phyloP scores from a whole-genome alignment of 192 early-diverging fungal genomes.

The Umbelopsis sp. region DNA sequence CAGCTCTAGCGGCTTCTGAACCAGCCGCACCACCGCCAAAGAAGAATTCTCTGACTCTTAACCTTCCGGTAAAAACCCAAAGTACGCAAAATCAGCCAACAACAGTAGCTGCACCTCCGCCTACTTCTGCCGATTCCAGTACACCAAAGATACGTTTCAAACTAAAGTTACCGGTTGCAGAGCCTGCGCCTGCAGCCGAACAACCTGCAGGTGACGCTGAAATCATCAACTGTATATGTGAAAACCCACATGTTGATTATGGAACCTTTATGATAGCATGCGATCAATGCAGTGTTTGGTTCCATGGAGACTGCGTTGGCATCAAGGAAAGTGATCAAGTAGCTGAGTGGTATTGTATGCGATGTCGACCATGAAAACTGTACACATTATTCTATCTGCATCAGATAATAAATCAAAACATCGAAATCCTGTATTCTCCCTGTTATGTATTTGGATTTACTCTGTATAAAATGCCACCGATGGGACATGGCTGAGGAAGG shows the following conservation, averaged over 20 bases:
- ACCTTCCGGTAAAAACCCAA: slow-evolving; percentile 24
- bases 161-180: slow-evolving; percentile 29
- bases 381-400: not conserved
- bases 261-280: slow-evolving; percentile 68
- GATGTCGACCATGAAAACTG: slow-evolving; percentile 36
- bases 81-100: slow-evolving; percentile 4
- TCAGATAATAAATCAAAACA: not conserved
- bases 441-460: too few relatives aligned
- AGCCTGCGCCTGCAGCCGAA: not conserved
- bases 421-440: not conserved
- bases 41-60: slow-evolving; percentile 18
- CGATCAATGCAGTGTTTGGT: slow-evolving; percentile 63
- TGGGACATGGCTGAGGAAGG: too few relatives aligned
- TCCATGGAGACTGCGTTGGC: slow-evolving; percentile 61
- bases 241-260: slow-evolving; percentile 59
- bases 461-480: too few relatives aligned
- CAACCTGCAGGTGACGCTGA: slow-evolving; percentile 32
- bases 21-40: slow-evolving; percentile 22
- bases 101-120: not conserved
- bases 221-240: slow-evolving; percentile 59
- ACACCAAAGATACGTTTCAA: slow-evolving; percentile 44
- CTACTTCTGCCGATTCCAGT: slow-evolving; percentile 20
- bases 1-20: slow-evolving; percentile 31
- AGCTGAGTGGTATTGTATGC: slow-evolving; percentile 52
- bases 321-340: slow-evolving; percentile 46